A percentile compares a stretch with the other conserved stretches of the same genome.
Conservation (phyloP, 1,139 yeast genomes). For the Martiniozyma asiatica region DNA sequence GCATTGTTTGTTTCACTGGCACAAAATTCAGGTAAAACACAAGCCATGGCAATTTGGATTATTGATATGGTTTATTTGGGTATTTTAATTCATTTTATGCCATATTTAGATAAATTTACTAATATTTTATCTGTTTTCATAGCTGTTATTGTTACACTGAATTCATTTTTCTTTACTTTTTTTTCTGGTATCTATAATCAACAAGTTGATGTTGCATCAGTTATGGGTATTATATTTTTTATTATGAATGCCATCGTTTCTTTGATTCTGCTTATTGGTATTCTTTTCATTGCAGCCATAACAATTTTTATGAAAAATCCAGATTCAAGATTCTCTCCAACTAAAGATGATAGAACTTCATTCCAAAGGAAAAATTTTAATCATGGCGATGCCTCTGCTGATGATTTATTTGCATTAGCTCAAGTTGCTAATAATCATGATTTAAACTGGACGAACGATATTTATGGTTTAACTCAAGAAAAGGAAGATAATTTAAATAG, state of each 20-base stretch:
- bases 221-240: conserved; percentile 76
- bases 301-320: conserved; percentile 64
- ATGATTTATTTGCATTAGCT: conserved; percentile 57
- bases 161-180: conserved; percentile 63
- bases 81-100: conserved; percentile 43
- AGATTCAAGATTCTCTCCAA: conserved; percentile 73
- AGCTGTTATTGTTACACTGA: conserved; percentile 50
- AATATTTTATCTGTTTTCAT: conserved; percentile 55
- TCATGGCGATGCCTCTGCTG: conserved; percentile 21
- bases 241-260: conserved; percentile 70
- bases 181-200: conserved; percentile 65
- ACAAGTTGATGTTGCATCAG: conserved; percentile 52
- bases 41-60: conserved; percentile 52
- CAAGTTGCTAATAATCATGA: conserved; percentile 63
- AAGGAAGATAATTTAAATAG: conserved; percentile 1
- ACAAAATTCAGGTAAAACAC: conserved; percentile 60
- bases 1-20: conserved; percentile 56
- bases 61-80: conserved; percentile 53
- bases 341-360: conserved; percentile 72
- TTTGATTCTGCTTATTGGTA: conserved; percentile 47
- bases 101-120: conserved; percentile 64
- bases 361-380: conserved; percentile 45
- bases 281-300: conserved; percentile 43
- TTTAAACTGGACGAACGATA: conserved; percentile 57
- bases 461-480: conserved; percentile 24